Evolutionary conservation across 257 asterid species (phyloP).

Genomic region (Nicotiana tabacum): DNA sequence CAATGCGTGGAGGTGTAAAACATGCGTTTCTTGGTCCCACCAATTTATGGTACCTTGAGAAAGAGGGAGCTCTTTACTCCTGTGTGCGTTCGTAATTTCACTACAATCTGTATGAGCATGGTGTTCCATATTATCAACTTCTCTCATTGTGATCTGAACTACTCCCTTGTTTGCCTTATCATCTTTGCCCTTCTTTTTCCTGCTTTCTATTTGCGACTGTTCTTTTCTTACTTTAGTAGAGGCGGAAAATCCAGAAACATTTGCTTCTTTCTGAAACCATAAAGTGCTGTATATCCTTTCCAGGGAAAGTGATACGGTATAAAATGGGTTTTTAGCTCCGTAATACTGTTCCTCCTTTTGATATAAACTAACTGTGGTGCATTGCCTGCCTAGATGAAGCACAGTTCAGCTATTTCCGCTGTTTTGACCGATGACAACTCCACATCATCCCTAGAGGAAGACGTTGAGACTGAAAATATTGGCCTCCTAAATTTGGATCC

Average conservation of each 20-base stretch:
- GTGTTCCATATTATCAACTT: neutral
- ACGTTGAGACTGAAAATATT: slow-evolving; percentile 27
- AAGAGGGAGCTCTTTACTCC: neutral
- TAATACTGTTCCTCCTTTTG: neutral
- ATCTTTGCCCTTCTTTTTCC: neutral
- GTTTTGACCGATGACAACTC: slow-evolving; percentile 39
- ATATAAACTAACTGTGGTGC: slow-evolving; percentile 14
- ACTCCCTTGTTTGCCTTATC: neutral
- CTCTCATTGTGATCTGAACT: neutral
- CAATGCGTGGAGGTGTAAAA: neutral
- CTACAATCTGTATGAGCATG: neutral
- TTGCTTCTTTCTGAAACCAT: neutral
- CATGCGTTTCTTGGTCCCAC: neutral
- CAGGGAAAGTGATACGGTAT: neutral
- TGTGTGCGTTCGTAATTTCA: neutral
- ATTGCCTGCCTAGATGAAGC: slow-evolving; percentile 32
- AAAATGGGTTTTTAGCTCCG: neutral
- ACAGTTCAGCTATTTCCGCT: slow-evolving; percentile 40
- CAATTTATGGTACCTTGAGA: neutral
- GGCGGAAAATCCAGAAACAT: neutral
- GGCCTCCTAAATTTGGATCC: slow-evolving; percentile 56
- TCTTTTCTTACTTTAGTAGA: no score
- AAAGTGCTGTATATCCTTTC: neutral
- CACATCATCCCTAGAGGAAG: slow-evolving; percentile 41
- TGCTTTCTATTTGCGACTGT: neutral